phyloP scores from a whole-genome alignment of 2,329 filamentous ascomycete species.

The Fragosphaeria purpurea region DNA sequence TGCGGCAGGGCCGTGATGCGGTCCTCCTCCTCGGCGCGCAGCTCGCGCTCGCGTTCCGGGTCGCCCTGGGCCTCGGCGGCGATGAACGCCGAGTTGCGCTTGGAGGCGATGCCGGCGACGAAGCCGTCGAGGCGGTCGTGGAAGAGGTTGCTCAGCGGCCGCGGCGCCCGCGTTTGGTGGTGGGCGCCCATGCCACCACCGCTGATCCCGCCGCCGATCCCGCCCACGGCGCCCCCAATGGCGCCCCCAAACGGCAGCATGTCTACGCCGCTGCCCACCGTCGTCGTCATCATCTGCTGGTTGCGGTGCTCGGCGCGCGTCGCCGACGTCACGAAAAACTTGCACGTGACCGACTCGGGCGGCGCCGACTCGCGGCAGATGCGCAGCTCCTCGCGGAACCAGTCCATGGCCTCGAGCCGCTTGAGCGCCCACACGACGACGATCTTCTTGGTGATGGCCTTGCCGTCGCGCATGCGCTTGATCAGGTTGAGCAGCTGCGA shows the following conservation, averaged over 20 bases:
- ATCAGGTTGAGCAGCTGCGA: slow-evolving; percentile 89
- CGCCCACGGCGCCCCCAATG: neutral
- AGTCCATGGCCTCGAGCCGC: slow-evolving; percentile 86
- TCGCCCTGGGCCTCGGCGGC: slow-evolving; percentile 73
- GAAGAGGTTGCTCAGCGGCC: slow-evolving; percentile 64
- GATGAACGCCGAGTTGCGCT: slow-evolving; percentile 77
- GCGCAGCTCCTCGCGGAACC: slow-evolving; percentile 90
- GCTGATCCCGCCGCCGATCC: neutral
- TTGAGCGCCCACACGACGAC: slow-evolving; percentile 93
- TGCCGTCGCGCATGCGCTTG: slow-evolving; percentile 90
- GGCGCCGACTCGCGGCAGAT: slow-evolving; percentile 87
- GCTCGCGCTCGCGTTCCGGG: slow-evolving; percentile 64
- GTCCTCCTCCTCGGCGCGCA: slow-evolving; percentile 76
- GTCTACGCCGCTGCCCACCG: slow-evolving; percentile 1
- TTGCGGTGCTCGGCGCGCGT: slow-evolving; percentile 44
- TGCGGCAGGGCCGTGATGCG: slow-evolving; percentile 71
- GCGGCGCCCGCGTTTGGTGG: slow-evolving; percentile 36
- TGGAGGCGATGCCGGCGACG: slow-evolving; percentile 76
- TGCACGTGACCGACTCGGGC: slow-evolving; percentile 79
- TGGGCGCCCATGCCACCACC: slow-evolving; percentile 11
- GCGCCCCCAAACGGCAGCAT: no score
- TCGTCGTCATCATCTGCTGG: slow-evolving; percentile 16
- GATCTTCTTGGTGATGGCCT: slow-evolving; percentile 82
- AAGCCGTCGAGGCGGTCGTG: slow-evolving; percentile 83
- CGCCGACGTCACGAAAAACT: slow-evolving; percentile 84